Conservation (phyloP, 345 rosid genomes). For the Sisymbrium irio region DNA sequence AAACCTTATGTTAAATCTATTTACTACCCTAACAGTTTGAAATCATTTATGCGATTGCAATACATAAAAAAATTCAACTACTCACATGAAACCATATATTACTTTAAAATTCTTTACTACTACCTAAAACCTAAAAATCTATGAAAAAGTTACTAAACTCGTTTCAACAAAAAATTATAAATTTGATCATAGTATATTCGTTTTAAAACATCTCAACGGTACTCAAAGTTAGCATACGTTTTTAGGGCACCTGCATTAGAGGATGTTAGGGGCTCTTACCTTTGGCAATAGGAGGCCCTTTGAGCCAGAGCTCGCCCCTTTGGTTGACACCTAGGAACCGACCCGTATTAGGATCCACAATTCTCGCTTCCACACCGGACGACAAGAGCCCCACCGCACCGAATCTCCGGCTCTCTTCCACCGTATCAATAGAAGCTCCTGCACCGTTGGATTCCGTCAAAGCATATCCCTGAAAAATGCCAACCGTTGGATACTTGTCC, state of each 20-base stretch:
- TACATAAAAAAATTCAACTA: not conserved
- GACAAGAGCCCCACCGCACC: constrained; percentile 72
- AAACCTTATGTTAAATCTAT: too few relatives aligned
- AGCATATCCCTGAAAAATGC: constrained; percentile 60
- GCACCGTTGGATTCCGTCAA: constrained; percentile 73
- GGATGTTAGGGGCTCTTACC: too few relatives aligned
- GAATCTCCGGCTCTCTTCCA: constrained; percentile 72
- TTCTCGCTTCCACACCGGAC: constrained; percentile 29
- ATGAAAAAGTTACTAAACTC: too few relatives aligned
- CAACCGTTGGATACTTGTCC: constrained; percentile 52
- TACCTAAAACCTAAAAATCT: too few relatives aligned
- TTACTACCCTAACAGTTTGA: not conserved
- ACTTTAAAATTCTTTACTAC: not conserved
- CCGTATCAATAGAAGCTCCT: constrained; percentile 55
- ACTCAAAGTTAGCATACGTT: too few relatives aligned
- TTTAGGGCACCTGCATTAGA: too few relatives aligned
- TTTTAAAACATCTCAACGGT: too few relatives aligned
- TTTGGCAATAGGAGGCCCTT: constrained; percentile 18
- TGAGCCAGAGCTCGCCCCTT: constrained; percentile 74
- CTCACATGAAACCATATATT: not conserved
- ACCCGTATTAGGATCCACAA: constrained; percentile 57
- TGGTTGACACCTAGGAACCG: constrained; percentile 41
- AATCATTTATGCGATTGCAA: not conserved
- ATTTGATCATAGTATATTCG: too few relatives aligned
- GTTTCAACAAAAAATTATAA: too few relatives aligned